Base-by-base conservation (phyloP, 2,329 filamentous ascomycete genomes). In the Sporothrix dimorphospora region DNA sequence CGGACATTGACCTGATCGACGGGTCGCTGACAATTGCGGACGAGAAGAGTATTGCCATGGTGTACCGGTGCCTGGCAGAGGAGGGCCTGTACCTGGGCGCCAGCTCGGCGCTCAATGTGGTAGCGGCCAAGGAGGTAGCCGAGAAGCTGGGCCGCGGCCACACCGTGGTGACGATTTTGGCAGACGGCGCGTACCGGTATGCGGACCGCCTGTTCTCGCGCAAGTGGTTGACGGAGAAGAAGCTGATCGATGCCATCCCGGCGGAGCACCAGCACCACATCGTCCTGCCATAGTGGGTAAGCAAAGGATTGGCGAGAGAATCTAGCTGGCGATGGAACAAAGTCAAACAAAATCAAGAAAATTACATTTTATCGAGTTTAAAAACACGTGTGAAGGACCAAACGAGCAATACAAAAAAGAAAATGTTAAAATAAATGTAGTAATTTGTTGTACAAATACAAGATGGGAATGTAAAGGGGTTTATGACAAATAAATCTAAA, bases 151-250 rank as follows among this genome's bases (percentile, higher is more conserved):
- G 96, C 42, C 91, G 89, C 76, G 94, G 95, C 11, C 89, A 95
- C 81, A 98, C 93, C 0, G 92, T 99, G 30, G 96, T 98, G 63
- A 99, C 96, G 1, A 88, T 98, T 72, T 87, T 99, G 59, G 97
- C 94, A 79, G 96, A 99, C 80, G 96, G 96, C 73, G 96, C 96
- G n/a, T 98, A 99, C 80, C 86, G 96, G 78, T 99, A 99, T 81
- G 96, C 96, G 5, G 96, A 99, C 75, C 87, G 96, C 47, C 81
- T 99, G 74, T 99, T 99, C 83, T 97, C 93, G 61, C 89, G 89
- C 81, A 94, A 92, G 81, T 99, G 96, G 96, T 83, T 99, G 76
- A 86, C 90, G 80, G 89, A 90, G 78, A 99, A 98, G 89, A 92
- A 92, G 72, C 84, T 99, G 75, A 81, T 96, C 61, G 88, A 84